phyloP scores from a whole-genome alignment of 169 alveolate species.

The Cryptosporidium parvum region DNA sequence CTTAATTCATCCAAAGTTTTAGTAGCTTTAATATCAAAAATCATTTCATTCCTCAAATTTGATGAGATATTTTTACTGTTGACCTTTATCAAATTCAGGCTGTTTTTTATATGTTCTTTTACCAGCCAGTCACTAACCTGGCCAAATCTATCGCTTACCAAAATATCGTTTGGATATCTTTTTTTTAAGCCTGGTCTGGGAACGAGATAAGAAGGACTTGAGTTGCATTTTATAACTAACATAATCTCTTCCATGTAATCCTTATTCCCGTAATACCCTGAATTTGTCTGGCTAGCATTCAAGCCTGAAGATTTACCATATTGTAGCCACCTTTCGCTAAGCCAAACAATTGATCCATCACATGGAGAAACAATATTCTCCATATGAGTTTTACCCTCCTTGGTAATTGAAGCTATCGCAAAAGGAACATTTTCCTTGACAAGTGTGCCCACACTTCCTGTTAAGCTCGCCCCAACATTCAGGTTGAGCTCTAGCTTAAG shows the following conservation, averaged over 20 bases:
- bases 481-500: constrained; percentile 36
- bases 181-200: background rate
- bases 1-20: background rate
- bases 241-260: background rate
- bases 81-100: constrained; percentile 4
- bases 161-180: background rate
- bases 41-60: background rate
- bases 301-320: background rate
- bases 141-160: constrained; percentile 28
- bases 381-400: constrained; percentile 47
- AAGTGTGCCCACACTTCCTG: background rate
- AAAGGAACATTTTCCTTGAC: constrained; percentile 8
- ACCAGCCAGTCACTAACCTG: constrained; percentile 19
- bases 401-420: constrained; percentile 31
- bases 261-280: background rate
- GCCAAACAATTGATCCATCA: constrained; percentile 35
- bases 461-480: constrained; percentile 17
- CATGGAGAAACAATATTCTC: constrained; percentile 55
- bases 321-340: background rate
- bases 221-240: constrained; percentile 4
- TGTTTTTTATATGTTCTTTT: background rate
- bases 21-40: background rate
- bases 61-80: background rate
- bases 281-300: background rate
- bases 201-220: constrained; percentile 18